phyloP scores from a whole-genome alignment of 371 early-diverging fungal species.

The Apophysomyces variabilis region DNA sequence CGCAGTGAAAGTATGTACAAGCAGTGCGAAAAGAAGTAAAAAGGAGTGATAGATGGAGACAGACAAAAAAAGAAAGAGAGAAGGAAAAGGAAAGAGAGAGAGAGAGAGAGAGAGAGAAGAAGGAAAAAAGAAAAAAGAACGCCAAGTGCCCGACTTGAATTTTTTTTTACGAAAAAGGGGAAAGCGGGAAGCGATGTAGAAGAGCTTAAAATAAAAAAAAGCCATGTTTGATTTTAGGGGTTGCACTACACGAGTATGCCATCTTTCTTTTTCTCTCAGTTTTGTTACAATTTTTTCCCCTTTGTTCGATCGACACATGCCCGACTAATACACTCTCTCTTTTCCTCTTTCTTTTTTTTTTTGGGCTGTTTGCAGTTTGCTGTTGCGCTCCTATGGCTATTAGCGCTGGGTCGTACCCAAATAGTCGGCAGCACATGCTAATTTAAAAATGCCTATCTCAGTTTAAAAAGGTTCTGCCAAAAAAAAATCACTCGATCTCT shows the following conservation, averaged over 20 bases:
- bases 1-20: constrained; percentile 21
- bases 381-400: constrained; percentile 4
- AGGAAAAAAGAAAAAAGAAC: constrained; percentile 16
- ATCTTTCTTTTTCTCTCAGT: background rate
- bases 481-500: background rate
- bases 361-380: too few species aligned
- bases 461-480: constrained; percentile 2
- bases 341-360: too few species aligned
- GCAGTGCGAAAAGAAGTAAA: constrained; percentile 9
- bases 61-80: background rate
- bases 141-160: background rate
- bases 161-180: constrained; percentile 14
- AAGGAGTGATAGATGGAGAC: background rate
- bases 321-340: background rate
- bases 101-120: constrained; percentile 2
- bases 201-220: constrained; percentile 7
- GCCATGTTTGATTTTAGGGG: constrained; percentile 24
- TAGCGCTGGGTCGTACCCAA: background rate
- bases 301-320: constrained; percentile 12
- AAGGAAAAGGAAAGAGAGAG: constrained; percentile 4
- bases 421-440: constrained; percentile 9
- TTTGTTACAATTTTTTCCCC: constrained; percentile 10
- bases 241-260: constrained; percentile 7
- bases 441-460: constrained; percentile 2
- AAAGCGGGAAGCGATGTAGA: constrained; percentile 12